Evolutionary conservation across 805 yeast genomes (phyloP).

Genomic region (Tetrapisispora namnaoensis): DNA sequence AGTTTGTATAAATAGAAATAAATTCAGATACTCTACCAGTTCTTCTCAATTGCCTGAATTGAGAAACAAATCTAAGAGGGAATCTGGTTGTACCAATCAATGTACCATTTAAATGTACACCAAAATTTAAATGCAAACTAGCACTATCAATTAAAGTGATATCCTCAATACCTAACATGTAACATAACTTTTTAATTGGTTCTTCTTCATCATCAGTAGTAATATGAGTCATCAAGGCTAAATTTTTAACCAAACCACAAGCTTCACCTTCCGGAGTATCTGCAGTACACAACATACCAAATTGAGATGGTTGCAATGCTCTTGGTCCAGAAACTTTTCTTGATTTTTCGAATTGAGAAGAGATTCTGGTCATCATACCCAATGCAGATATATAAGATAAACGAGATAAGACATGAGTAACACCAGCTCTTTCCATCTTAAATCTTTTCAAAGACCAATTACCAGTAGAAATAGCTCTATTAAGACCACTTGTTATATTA

Average conservation of each 20-base stretch:
- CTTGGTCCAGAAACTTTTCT: slow-evolving; percentile 98
- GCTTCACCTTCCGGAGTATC: slow-evolving; percentile 99
- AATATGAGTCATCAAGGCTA: slow-evolving; percentile 97
- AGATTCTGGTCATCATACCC: slow-evolving; percentile 99
- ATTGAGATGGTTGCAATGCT: slow-evolving; percentile 97
- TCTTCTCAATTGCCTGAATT: slow-evolving; percentile 74
- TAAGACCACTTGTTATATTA: slow-evolving; percentile 87
- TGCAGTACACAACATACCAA: slow-evolving; percentile 97
- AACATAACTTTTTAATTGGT: slow-evolving; percentile 72
- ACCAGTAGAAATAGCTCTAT: slow-evolving; percentile 96
- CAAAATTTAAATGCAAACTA: slow-evolving; percentile 69
- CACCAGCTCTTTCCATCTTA: slow-evolving; percentile 99
- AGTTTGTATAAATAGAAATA: slow-evolving; percentile 80
- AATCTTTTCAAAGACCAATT: slow-evolving; percentile 98
- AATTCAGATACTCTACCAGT: slow-evolving; percentile 80
- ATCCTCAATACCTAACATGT: slow-evolving; percentile 80
- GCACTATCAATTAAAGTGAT: slow-evolving; percentile 74
- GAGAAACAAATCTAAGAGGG: slow-evolving; percentile 71
- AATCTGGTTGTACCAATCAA: slow-evolving; percentile 80
- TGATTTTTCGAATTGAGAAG: slow-evolving; percentile 97
- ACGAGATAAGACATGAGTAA: slow-evolving; percentile 89
- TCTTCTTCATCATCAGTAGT: slow-evolving; percentile 96
- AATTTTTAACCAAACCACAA: slow-evolving; percentile 93
- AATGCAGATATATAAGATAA: slow-evolving; percentile 87
- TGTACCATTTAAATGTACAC: slow-evolving; percentile 90